Evolutionary conservation across 345 rosid species (phyloP).

Genomic region (Eucalyptus curtisii): DNA sequence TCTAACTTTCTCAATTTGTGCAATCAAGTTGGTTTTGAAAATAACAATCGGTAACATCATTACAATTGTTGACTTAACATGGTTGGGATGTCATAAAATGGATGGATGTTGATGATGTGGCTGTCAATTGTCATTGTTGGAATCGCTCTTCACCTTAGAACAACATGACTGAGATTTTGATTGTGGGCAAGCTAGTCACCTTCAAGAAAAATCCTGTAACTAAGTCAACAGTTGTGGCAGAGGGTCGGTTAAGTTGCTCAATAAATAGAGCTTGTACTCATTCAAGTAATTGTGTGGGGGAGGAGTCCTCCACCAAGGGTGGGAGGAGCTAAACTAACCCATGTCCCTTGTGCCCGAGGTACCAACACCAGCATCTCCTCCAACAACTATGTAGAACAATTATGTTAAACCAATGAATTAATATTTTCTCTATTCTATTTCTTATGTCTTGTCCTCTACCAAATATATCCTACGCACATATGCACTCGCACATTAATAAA

Average conservation of each 20-base stretch:
- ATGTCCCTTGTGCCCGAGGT: not conserved
- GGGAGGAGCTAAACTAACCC: not conserved
- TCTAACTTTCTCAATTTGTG: not conserved
- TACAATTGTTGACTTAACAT: not conserved
- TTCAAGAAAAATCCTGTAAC: not conserved
- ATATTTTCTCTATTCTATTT: not conserved
- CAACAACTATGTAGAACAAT: not conserved
- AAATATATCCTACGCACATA: not conserved
- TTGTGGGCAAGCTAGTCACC: not conserved
- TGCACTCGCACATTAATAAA: not conserved
- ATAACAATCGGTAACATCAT: fast-evolving
- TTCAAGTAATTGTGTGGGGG: not conserved
- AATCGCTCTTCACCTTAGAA: not conserved
- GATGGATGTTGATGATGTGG: not conserved
- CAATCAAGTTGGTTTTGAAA: fast-evolving
- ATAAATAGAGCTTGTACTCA: not conserved
- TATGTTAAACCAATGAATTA: not conserved
- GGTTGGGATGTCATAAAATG: not conserved
- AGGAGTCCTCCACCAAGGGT: not conserved
- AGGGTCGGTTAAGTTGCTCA: not conserved
- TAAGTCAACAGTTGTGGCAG: not conserved
- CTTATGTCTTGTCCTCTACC: not conserved
- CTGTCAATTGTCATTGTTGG: not conserved
- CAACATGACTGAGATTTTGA: no score
- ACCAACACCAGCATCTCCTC: not conserved